Conservation (phyloP, 2,329 filamentous ascomycete genomes). For the Xylariaceae sp. region DNA sequence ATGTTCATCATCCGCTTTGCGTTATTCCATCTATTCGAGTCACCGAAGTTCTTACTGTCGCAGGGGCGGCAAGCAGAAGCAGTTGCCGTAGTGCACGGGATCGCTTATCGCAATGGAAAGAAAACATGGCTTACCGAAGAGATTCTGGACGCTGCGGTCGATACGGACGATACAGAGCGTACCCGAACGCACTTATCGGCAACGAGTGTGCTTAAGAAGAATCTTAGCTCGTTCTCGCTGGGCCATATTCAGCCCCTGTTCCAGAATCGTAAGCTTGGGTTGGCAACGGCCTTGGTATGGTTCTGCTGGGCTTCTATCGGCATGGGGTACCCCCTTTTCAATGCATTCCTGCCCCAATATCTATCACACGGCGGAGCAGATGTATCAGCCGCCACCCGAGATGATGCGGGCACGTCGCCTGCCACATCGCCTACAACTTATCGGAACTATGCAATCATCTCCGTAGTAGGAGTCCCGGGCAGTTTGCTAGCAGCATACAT, state of each 20-base stretch:
- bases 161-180: slow-evolving; percentile 32
- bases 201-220: slow-evolving; percentile 48
- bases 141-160: slow-evolving; percentile 55
- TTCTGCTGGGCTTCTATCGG: slow-evolving; percentile 80
- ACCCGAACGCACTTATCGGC: slow-evolving; percentile 27
- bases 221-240: slow-evolving; percentile 62
- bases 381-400: slow-evolving; percentile 31
- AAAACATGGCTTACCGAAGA: slow-evolving; percentile 76
- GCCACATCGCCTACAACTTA: slow-evolving; percentile 51
- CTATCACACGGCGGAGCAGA: slow-evolving; percentile 55
- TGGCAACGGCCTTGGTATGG: slow-evolving; percentile 60
- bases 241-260: slow-evolving; percentile 66
- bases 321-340: slow-evolving; percentile 85
- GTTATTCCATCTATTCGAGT: slow-evolving; percentile 78
- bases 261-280: slow-evolving; percentile 46
- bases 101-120: slow-evolving; percentile 66
- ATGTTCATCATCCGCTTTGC: slow-evolving; percentile 80
- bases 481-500: slow-evolving; percentile 70
- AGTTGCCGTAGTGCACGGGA: slow-evolving; percentile 73
- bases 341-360: slow-evolving; percentile 86
- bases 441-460: slow-evolving; percentile 79
- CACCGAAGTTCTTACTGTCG: slow-evolving; percentile 77
- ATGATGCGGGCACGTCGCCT: slow-evolving; percentile 23
- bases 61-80: slow-evolving; percentile 74
- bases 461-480: slow-evolving; percentile 71